Evolutionary conservation across 108 stramenopile species (phyloP).

Genomic region (Mayamaea pseudoterrestris): DNA sequence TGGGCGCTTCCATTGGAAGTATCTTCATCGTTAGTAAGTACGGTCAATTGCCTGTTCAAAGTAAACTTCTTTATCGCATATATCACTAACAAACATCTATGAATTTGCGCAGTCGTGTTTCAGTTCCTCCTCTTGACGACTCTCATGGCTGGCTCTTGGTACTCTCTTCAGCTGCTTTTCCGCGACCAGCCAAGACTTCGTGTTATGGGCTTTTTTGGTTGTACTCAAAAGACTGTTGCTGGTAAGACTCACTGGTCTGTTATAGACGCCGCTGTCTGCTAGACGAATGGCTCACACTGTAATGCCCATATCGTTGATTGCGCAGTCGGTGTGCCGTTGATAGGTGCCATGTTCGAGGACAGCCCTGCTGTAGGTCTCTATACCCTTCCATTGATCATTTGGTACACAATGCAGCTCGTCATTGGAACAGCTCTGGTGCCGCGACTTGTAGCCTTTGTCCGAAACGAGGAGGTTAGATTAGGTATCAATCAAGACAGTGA

Average conservation of each 20-base stretch:
- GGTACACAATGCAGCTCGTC: conserved; percentile 66
- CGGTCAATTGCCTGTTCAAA: background rate
- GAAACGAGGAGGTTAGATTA: conserved; percentile 22
- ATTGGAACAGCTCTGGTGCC: conserved; percentile 43
- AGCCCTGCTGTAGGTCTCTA: conserved; percentile 32
- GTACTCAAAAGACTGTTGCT: conserved; percentile 59
- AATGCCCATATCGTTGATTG: too few species aligned
- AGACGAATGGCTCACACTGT: too few species aligned
- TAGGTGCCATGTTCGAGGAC: conserved; percentile 51
- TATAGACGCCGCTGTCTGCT: too few species aligned
- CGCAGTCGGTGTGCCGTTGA: conserved; percentile 70
- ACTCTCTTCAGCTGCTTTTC: conserved; percentile 1
- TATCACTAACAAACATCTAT: background rate
- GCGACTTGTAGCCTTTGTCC: conserved; percentile 18
- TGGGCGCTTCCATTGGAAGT: conserved; percentile 13
- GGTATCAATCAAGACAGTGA: conserved; percentile 4
- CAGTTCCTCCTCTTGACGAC: conserved; percentile 11
- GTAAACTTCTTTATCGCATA: background rate
- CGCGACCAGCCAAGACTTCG: conserved; percentile 24
- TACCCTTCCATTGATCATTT: conserved; percentile 57
- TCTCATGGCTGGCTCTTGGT: conserved; percentile 15
- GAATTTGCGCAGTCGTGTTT: background rate
- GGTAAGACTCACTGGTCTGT: too few species aligned
- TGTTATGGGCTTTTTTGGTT: conserved; percentile 53
- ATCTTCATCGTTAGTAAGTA: conserved; percentile 31